These are phyloP conservation scores for Bacterosira constricta DNA, from an alignment of 108 stramenopile genomes.

Conservation along the genomic window DNA sequence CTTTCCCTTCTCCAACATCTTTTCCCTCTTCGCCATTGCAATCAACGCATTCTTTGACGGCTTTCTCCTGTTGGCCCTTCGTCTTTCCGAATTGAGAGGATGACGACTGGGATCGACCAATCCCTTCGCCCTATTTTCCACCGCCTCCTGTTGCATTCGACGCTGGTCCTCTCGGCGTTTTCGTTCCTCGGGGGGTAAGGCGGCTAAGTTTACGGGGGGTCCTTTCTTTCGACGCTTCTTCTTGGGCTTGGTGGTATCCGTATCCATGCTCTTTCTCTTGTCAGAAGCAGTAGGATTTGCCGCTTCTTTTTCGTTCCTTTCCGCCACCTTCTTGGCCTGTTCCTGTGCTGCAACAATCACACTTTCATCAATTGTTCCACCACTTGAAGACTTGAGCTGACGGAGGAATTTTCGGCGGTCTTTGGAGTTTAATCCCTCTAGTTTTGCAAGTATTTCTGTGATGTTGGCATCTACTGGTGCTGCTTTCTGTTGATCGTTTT, in stretches of 20 bases:
- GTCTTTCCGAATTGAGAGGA: constrained; percentile 84
- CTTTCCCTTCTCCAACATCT: constrained; percentile 20
- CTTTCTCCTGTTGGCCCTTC: constrained; percentile 85
- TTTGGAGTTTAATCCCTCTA: constrained; percentile 81
- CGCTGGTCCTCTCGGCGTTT: constrained; percentile 76
- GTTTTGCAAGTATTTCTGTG: constrained; percentile 43
- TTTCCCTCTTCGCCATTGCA: constrained; percentile 26
- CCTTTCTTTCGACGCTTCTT: constrained; percentile 39
- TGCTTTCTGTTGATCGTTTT: background rate
- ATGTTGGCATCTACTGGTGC: background rate
- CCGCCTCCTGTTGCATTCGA: constrained; percentile 71
- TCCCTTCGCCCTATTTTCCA: constrained; percentile 58
- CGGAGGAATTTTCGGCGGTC: constrained; percentile 50
- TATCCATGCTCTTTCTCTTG: constrained; percentile 16
- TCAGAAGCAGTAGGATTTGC: constrained; percentile 30
- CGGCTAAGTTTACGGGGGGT: constrained; percentile 37
- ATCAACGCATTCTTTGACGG: constrained; percentile 43
- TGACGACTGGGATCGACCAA: constrained; percentile 47
- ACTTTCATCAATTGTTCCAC: constrained; percentile 10
- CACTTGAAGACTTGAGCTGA: constrained; percentile 18
- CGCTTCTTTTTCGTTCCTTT: constrained; percentile 23
- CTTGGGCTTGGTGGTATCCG: constrained; percentile 30
- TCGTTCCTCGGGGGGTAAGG: constrained; percentile 76
- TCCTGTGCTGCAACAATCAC: constrained; percentile 39
- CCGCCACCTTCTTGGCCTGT: constrained; percentile 36